Conservation (phyloP, 2,329 filamentous ascomycete genomes). For the Alternaria sp. region DNA sequence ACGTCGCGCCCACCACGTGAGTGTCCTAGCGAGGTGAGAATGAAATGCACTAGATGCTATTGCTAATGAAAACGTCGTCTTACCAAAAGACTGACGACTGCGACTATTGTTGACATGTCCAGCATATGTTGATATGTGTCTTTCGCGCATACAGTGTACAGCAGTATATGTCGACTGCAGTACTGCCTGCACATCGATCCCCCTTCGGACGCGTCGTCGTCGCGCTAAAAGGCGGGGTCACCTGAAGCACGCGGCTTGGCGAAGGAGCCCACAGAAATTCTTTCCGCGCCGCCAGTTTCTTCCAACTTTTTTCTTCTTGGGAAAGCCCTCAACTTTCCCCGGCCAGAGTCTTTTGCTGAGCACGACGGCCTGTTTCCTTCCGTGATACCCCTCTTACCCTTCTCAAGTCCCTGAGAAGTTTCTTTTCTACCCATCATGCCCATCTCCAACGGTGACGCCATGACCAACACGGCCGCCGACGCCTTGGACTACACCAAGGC, state of each 20-base stretch:
- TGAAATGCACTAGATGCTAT: not conserved
- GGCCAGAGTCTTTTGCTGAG: conserved; percentile 52
- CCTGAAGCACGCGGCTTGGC: conserved; percentile 15
- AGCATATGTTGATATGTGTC: not conserved
- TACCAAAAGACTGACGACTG: not conserved
- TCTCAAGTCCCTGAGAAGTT: conserved; percentile 42
- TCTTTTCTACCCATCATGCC: conserved; percentile 65
- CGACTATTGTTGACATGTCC: not conserved
- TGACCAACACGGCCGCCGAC: conserved; percentile 59
- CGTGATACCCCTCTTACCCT: conserved; percentile 22
- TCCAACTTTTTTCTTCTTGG: conserved; percentile 50
- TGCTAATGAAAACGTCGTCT: not conserved
- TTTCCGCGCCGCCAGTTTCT: conserved; percentile 23
- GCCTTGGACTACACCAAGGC: conserved; percentile 77
- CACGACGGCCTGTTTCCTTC: conserved; percentile 45
- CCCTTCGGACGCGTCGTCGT: conserved; percentile 10
- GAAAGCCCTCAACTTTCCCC: conserved; percentile 62
- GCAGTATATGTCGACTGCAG: not conserved
- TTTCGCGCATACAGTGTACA: not conserved
- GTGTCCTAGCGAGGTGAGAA: not conserved
- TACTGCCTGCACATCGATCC: not conserved
- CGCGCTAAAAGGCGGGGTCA: conserved; percentile 28
- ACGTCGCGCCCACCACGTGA: not conserved
- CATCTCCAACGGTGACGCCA: conserved; percentile 69
- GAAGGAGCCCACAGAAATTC: conserved; percentile 30